Evolutionary conservation across 108 stramenopile species (phyloP).

Genomic region (Epithemia pelagica): DNA sequence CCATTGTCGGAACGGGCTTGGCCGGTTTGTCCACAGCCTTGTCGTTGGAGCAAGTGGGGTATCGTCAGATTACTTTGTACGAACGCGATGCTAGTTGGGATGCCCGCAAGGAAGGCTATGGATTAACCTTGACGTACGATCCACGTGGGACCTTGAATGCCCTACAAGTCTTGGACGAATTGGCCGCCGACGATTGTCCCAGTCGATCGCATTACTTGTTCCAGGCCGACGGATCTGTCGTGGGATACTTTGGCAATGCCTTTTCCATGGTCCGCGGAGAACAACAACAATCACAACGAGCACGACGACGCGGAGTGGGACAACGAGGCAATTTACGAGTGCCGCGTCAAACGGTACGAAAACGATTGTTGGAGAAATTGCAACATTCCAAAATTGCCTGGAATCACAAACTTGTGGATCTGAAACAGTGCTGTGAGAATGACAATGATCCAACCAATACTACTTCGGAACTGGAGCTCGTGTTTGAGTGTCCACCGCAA

Average conservation of each 20-base stretch:
- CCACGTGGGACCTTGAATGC: conserved; percentile 60
- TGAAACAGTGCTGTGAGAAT: neutral
- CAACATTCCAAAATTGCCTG: conserved; percentile 26
- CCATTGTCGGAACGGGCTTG: conserved; percentile 62
- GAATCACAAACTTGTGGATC: conserved; percentile 22
- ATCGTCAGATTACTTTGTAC: conserved; percentile 42
- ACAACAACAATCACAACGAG: neutral
- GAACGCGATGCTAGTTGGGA: conserved; percentile 49
- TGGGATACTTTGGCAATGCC: conserved; percentile 83
- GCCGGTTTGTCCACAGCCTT: conserved; percentile 58
- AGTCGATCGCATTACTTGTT: conserved; percentile 78
- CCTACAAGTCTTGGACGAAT: conserved; percentile 59
- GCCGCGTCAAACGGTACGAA: conserved; percentile 53
- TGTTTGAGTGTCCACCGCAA: neutral
- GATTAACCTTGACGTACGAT: conserved; percentile 79
- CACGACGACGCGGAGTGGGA: conserved; percentile 29
- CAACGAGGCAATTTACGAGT: conserved; percentile 83
- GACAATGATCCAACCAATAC: neutral
- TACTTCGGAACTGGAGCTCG: neutral
- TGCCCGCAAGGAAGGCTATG: conserved; percentile 71
- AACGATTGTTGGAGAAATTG: conserved; percentile 45
- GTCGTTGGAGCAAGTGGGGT: conserved; percentile 39
- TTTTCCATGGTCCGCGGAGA: conserved; percentile 27
- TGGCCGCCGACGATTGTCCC: conserved; percentile 68
- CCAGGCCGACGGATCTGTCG: conserved; percentile 25